These are phyloP conservation scores for Colletotrichum tropicale DNA, from an alignment of 2,329 filamentous ascomycete genomes.

Conservation along the genomic window DNA sequence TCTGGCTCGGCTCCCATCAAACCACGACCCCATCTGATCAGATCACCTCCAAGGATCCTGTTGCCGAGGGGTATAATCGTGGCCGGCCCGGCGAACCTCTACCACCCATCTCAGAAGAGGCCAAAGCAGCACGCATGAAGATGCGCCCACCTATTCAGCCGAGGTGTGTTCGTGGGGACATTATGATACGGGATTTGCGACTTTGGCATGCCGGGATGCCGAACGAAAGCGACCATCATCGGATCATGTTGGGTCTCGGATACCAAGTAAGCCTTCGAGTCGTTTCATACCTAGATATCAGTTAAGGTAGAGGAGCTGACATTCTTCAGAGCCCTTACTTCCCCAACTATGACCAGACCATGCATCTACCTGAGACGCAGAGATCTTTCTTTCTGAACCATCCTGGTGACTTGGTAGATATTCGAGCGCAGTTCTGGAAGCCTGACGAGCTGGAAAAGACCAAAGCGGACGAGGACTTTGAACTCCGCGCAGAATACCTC, in stretches of 20 bases:
- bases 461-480: background rate
- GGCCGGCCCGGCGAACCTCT: background rate
- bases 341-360: background rate
- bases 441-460: background rate
- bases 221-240: constrained; percentile 51
- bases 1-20: constrained; percentile 63
- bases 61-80: background rate
- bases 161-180: constrained; percentile 53
- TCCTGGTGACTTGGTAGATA: background rate
- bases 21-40: constrained; percentile 29
- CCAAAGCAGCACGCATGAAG: constrained; percentile 42
- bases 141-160: constrained; percentile 53
- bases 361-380: background rate
- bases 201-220: constrained; percentile 70
- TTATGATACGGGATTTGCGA: constrained; percentile 63
- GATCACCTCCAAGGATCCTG: constrained; percentile 37
- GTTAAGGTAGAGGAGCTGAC: background rate
- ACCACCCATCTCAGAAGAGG: constrained; percentile 23
- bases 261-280: background rate
- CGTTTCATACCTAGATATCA: background rate
- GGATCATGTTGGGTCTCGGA: constrained; percentile 55
- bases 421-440: background rate
- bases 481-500: background rate
- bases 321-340: background rate
- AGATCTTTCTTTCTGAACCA: background rate